Base-by-base conservation (phyloP, 805 yeast species). In the Nakazawaea holstii region DNA sequence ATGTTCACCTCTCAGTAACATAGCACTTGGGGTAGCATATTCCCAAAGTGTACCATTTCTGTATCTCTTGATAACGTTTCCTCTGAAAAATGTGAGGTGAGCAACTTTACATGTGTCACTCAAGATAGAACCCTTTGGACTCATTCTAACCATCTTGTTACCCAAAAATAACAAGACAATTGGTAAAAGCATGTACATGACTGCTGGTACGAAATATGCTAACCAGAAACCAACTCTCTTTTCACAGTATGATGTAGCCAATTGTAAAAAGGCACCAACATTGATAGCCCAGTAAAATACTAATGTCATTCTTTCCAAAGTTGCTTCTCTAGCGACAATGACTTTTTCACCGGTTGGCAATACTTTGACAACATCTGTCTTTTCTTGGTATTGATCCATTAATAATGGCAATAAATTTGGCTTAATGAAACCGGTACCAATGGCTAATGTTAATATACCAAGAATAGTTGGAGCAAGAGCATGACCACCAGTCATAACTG, bases 291-390 rank as follows among this genome's bases (percentile, higher is more conserved):
- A 76, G 61, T 77, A 77, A 59, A 76, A 77, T 39, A 72, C 64
- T 58, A 76, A 64, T 20, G 74, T 57, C 52, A 68, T 54, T 35
- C 60, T 57, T 53, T 66, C 68, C 49, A 73, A 58, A 4, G 75
- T 59, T 47, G 69, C 63, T 55, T 68, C 70, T 46, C 76, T 67
- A 54, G 73, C 77, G 39, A 74, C 64, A 55, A 84, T 79, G 32
- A 85, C 91, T 41, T 74, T 72, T 59, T 80, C 82, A 49, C 95
- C 95, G 27, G 70, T 59, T 53, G 76, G 74, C 49, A 75, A 67
- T 3, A 75, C 77, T 61, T 72, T 75, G 47, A 87, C 77, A 43
- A 74, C 78, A 52, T 80, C 84, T 54, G 75, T 72, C 49, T 76
- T 69, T 60, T 79, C 76, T 39, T 83, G 81, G 59, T 77, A 80